Evolutionary conservation across 306 rosid species (phyloP).

Genomic region (Ochetophila trinervis): DNA sequence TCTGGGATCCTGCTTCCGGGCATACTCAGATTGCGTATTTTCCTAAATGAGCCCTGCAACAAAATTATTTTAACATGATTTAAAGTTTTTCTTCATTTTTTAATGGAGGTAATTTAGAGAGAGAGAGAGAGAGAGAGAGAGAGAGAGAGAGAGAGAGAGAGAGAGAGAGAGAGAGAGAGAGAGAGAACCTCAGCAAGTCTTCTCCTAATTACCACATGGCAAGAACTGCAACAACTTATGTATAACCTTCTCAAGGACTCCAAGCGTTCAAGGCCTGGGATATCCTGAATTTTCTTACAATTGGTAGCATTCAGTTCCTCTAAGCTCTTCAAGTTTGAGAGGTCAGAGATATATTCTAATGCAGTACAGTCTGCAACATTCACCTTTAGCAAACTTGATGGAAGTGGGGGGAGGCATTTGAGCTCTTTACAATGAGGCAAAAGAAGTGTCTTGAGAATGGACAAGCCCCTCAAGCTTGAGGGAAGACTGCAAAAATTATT

Average conservation of each 20-base stretch:
- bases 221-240: constrained; percentile 47
- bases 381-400: constrained; percentile 50
- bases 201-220: constrained; percentile 34
- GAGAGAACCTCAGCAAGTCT: constrained; percentile 55
- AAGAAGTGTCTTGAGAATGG: constrained; percentile 32
- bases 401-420: constrained; percentile 57
- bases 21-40: constrained; percentile 46
- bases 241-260: constrained; percentile 49
- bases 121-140: background rate
- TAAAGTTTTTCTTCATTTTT: too few relatives aligned
- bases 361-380: constrained; percentile 43
- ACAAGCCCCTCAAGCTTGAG: constrained; percentile 51
- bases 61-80: background rate
- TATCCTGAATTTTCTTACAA: constrained; percentile 48
- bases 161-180: background rate
- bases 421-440: constrained; percentile 41
- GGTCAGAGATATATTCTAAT: constrained; percentile 41
- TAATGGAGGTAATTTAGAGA: too few relatives aligned
- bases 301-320: constrained; percentile 47
- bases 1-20: constrained; percentile 59
- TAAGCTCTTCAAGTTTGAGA: constrained; percentile 47
- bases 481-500: constrained; percentile 58
- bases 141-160: background rate
- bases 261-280: constrained; percentile 63
- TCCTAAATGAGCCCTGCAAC: constrained; percentile 55